Base-by-base conservation (phyloP, 306 rosid species). In the Styphnolobium japonicum region DNA sequence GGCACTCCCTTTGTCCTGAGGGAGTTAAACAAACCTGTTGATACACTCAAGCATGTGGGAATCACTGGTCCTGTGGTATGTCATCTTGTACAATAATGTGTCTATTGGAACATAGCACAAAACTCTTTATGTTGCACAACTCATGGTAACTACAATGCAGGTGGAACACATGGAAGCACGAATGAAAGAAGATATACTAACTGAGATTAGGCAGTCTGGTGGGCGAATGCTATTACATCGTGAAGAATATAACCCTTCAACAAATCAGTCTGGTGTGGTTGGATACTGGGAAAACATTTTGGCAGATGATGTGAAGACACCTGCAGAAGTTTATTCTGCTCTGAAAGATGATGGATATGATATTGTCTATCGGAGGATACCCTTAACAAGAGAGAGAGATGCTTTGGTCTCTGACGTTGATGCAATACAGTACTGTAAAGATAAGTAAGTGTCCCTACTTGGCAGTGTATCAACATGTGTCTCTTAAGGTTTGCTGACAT, bases 111-210 rank as follows among this genome's bases (percentile, higher is more conserved):
- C 79, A 67, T 76, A 67, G 78, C 46, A 55, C 71, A 36, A 62
- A 67, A 80, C 78, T 52, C 45, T 33, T 7, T 51, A 14, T 72
- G 48, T 64, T 85, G 43, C 65, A 73, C 66, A 58, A 53, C 70
- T 83, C 72, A 77, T 67, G 75, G 60, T 80, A 70, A 73, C 77
- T 39, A 16, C 42, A 67, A 65, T 88, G 85, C 88, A 93, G 98
- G 98, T 91, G 81, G 97, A 93, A 82, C 93, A 93, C 93, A 87
- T 93, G 94, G 97, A 93, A 75, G 86, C 84, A 36, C 86, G 97
- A 31, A 75, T 93, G 65, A 93, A 93, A 85, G 93, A 91, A 83
- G 97, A 93, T 81, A 91, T 91, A 75, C 83, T 90, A 55, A 89
- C 92, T 31, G 98, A 93, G 88, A 86, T 91, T 72, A 75, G 82